phyloP scores from a whole-genome alignment of 2,329 filamentous ascomycete genomes.

The Podosphaera aphanis region DNA sequence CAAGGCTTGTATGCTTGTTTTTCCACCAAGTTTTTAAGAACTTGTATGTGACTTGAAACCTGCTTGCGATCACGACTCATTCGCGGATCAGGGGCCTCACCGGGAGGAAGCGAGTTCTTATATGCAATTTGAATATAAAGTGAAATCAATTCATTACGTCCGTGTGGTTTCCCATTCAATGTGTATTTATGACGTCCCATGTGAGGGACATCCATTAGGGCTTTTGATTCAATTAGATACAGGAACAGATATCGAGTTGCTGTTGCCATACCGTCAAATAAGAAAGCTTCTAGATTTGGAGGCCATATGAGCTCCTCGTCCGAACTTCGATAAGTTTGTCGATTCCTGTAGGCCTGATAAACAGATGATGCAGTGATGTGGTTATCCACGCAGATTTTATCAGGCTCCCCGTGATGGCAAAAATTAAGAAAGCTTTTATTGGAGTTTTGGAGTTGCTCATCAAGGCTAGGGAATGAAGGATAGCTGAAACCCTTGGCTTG shows the following conservation, averaged over 20 bases:
- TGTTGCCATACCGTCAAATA: slow-evolving; percentile 34
- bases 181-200: slow-evolving; percentile 45
- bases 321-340: too few species aligned
- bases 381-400: too few species aligned
- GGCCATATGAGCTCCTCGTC: too few species aligned
- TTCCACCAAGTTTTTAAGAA: slow-evolving; percentile 42
- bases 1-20: slow-evolving; percentile 38
- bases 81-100: slow-evolving; percentile 22
- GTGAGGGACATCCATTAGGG: slow-evolving; percentile 38
- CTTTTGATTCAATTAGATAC: slow-evolving; percentile 18
- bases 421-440: too few species aligned
- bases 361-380: too few species aligned
- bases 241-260: background rate
- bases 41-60: slow-evolving; percentile 48
- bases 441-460: too few species aligned
- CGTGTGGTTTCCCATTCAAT: slow-evolving; percentile 37
- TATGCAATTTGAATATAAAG: slow-evolving; percentile 38
- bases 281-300: slow-evolving; percentile 38
- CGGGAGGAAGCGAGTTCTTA: slow-evolving; percentile 19
- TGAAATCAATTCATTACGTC: slow-evolving; percentile 46
- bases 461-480: too few species aligned
- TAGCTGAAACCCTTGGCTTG: too few species aligned
- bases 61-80: slow-evolving; percentile 30
- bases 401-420: too few species aligned
- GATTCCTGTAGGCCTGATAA: too few species aligned